phyloP scores from a whole-genome alignment of 2,329 filamentous ascomycete species.

The Aspergillus ibericus region DNA sequence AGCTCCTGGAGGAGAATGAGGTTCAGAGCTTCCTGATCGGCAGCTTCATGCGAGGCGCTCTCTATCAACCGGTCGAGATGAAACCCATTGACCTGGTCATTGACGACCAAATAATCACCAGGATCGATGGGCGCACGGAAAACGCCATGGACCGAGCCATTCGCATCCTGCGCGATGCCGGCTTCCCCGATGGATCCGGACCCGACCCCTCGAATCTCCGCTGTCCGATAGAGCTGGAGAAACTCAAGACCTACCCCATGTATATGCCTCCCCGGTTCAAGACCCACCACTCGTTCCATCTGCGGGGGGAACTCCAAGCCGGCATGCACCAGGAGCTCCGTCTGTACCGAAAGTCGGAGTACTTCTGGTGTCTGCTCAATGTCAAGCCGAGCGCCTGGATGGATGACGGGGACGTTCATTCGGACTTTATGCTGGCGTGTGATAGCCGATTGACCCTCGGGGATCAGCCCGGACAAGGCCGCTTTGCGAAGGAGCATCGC shows the following conservation, averaged over 20 bases:
- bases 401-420: not conserved
- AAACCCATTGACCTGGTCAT: not conserved
- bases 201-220: not conserved
- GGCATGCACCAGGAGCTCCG: not conserved
- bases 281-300: not conserved
- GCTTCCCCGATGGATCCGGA: not conserved
- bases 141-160: not conserved
- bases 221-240: not conserved
- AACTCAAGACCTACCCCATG: too few relatives aligned
- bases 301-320: not conserved
- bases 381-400: not conserved
- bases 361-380: not conserved
- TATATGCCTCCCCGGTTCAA: not conserved
- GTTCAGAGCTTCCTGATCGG: not conserved
- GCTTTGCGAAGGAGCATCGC: not conserved
- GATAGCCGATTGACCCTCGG: not conserved
- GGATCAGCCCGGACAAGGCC: not conserved
- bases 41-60: not conserved
- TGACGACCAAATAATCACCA: not conserved
- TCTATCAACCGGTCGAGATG: not conserved
- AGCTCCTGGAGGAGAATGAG: not conserved
- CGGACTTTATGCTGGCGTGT: not conserved
- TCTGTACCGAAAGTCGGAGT: not conserved
- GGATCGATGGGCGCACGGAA: too few relatives aligned
- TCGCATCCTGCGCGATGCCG: not conserved